phyloP scores from a whole-genome alignment of 352 stramenopile species.

The Pythium periplocum region DNA sequence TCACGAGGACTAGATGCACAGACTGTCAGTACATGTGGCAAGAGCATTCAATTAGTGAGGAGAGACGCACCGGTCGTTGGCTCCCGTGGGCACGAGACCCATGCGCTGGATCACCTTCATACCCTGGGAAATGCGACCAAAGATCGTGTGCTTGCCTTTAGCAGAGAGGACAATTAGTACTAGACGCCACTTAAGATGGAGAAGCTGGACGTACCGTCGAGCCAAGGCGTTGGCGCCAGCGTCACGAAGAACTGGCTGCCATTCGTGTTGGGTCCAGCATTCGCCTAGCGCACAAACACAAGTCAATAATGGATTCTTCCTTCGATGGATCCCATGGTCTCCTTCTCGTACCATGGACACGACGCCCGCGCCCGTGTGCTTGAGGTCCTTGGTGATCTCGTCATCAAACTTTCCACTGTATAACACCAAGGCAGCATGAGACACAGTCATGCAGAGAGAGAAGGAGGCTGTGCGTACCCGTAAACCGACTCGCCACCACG shows the following conservation, averaged over 20 bases:
- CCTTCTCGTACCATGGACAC: slow-evolving; percentile 70
- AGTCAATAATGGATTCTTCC: not conserved
- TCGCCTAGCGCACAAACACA: slow-evolving; percentile 43
- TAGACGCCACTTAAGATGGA: not conserved
- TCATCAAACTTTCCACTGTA: slow-evolving; percentile 91
- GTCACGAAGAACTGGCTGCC: slow-evolving; percentile 95
- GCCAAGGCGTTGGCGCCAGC: slow-evolving; percentile 89
- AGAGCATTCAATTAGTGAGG: not conserved
- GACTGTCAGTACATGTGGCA: not conserved
- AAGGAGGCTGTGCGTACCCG: slow-evolving; percentile 32
- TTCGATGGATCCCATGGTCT: no score
- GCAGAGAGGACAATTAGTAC: slow-evolving; percentile 2
- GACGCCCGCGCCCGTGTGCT: slow-evolving; percentile 92
- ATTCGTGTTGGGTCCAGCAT: slow-evolving; percentile 89
- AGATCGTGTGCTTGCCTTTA: slow-evolving; percentile 90
- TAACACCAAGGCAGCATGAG: slow-evolving; percentile 3
- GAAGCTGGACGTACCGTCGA: slow-evolving; percentile 68
- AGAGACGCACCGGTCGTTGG: slow-evolving; percentile 72
- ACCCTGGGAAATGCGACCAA: slow-evolving; percentile 89
- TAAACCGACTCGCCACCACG: slow-evolving; percentile 91
- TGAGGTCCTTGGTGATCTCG: slow-evolving; percentile 90
- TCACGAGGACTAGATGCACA: slow-evolving; percentile 49
- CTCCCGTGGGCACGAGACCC: slow-evolving; percentile 83
- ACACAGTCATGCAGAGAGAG: not conserved
- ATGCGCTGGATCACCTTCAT: slow-evolving; percentile 93